Conservation (phyloP, 495 filamentous ascomycete genomes). For the Neurospora terricola region DNA sequence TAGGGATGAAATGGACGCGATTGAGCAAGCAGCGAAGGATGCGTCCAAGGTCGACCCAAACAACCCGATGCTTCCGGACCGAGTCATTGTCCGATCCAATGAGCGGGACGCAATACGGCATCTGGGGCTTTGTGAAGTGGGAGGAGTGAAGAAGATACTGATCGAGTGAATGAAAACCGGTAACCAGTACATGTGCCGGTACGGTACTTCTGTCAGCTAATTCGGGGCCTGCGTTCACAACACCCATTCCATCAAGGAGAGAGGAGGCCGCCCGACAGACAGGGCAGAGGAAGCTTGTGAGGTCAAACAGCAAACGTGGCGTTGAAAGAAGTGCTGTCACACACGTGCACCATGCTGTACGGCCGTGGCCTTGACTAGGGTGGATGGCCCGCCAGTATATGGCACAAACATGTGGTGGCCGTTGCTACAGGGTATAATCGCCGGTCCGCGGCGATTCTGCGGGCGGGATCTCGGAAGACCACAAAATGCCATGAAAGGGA, state of each 20-base stretch:
- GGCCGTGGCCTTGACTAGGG: not conserved
- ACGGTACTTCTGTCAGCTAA: not conserved
- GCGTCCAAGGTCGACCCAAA: slow-evolving; percentile 76
- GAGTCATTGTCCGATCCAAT: slow-evolving; percentile 65
- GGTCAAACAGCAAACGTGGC: not conserved
- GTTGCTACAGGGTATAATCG: not conserved
- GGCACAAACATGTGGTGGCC: not conserved
- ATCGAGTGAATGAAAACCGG: slow-evolving; percentile 58
- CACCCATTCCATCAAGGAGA: not conserved
- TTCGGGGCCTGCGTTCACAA: not conserved
- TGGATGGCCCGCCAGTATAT: not conserved
- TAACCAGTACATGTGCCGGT: not conserved
- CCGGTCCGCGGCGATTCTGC: not conserved
- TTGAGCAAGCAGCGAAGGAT: slow-evolving; percentile 89
- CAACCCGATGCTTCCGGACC: slow-evolving; percentile 79
- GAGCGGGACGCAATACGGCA: slow-evolving; percentile 67
- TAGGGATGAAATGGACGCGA: slow-evolving; percentile 97
- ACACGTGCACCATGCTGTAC: not conserved
- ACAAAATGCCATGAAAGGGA: not conserved
- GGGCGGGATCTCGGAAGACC: not conserved
- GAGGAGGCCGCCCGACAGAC: not conserved
- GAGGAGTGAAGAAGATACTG: slow-evolving; percentile 73
- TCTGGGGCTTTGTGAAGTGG: slow-evolving; percentile 77
- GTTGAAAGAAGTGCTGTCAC: not conserved
- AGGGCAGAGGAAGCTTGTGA: not conserved